Conservation (phyloP, 75 land plant species). For the Ceratopteris richardii region DNA sequence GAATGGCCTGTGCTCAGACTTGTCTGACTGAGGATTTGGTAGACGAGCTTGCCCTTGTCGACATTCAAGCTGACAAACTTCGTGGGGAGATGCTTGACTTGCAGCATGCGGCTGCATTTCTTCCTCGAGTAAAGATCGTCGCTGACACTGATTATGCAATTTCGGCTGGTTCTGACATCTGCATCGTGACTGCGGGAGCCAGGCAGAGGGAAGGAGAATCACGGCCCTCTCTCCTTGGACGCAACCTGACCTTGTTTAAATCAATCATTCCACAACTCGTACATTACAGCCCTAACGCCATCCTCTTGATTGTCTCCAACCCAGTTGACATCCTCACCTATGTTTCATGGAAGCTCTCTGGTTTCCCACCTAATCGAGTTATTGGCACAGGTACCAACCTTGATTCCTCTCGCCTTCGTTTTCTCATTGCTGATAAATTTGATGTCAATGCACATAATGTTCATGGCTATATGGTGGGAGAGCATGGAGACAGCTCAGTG, state of each 20-base stretch:
- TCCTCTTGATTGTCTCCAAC: conserved; percentile 70
- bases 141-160: conserved; percentile 51
- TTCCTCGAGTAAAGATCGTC: no score
- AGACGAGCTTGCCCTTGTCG: conserved; percentile 77
- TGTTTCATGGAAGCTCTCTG: conserved; percentile 72
- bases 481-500: conserved; percentile 91
- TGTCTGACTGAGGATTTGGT: conserved; percentile 70
- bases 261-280: conserved; percentile 53
- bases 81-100: conserved; percentile 90
- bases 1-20: conserved; percentile 89
- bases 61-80: conserved; percentile 61
- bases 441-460: no score
- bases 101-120: no score
- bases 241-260: conserved; percentile 44
- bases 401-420: conserved; percentile 72
- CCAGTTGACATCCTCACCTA: conserved; percentile 75
- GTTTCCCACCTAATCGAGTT: conserved; percentile 68
- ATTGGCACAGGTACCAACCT: conserved; percentile 83
- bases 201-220: conserved; percentile 69
- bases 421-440: conserved; percentile 59
- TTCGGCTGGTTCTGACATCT: conserved; percentile 62
- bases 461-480: no score
- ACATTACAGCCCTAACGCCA: conserved; percentile 43
- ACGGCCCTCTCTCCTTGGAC: conserved; percentile 53
- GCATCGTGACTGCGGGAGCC: conserved; percentile 80